A percentile compares a stretch with the other conserved stretches of the same genome.
Conservation (phyloP, 371 early-diverging fungal species). For the Apophysomyces sp. region DNA sequence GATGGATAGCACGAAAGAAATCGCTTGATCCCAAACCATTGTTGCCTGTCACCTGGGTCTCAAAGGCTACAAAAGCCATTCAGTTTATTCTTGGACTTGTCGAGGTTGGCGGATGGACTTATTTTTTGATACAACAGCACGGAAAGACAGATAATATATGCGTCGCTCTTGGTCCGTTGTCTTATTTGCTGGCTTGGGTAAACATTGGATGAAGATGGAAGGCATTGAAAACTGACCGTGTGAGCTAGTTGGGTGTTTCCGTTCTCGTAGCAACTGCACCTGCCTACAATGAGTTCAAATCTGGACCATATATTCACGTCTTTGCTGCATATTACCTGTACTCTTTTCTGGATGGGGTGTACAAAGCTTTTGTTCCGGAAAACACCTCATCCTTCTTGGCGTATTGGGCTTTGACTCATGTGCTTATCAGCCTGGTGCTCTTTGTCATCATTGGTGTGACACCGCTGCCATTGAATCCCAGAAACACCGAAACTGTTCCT, state of each 20-base stretch:
- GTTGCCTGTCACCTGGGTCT: neutral
- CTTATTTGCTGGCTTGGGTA: neutral
- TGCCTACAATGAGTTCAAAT: neutral
- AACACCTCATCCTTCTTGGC: neutral
- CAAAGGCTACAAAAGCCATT: neutral
- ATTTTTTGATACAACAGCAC: neutral
- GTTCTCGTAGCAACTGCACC: neutral
- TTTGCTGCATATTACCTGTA: neutral
- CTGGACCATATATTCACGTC: neutral
- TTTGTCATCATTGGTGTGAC: conserved; percentile 12
- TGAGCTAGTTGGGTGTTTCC: neutral
- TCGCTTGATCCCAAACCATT: neutral
- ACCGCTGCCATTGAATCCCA: conserved; percentile 34
- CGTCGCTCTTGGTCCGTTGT: neutral
- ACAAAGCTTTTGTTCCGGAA: neutral
- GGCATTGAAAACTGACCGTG: neutral
- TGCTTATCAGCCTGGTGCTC: neutral
- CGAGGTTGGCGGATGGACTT: neutral
- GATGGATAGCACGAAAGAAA: neutral
- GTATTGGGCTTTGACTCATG: neutral
- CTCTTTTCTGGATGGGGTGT: neutral
- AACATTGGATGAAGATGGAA: neutral
- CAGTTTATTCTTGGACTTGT: neutral
- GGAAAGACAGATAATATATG: neutral
- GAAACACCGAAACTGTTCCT: conserved; percentile 17